Conservation (phyloP, 140 eudicot species). For the Flaveria floridana region DNA sequence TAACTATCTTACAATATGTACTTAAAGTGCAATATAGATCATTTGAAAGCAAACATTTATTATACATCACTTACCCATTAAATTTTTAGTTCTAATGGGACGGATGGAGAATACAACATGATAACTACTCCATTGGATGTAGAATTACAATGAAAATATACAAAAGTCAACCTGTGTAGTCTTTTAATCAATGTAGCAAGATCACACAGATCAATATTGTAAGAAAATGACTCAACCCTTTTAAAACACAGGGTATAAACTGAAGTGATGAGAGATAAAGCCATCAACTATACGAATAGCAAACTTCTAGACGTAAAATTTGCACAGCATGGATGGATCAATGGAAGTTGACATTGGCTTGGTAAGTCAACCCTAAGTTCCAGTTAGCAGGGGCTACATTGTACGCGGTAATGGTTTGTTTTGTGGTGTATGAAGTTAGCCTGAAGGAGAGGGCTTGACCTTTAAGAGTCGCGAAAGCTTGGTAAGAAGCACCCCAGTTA, state of each 20-base stretch:
- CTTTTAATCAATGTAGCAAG: not conserved
- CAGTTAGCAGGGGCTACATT: conserved; percentile 82
- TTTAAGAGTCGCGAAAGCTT: conserved; percentile 61
- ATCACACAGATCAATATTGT: not conserved
- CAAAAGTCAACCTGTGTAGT: not conserved
- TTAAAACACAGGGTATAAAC: not conserved
- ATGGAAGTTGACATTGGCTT: conserved; percentile 60
- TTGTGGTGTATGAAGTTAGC: conserved; percentile 59
- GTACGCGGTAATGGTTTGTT: conserved; percentile 56
- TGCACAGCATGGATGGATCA: conserved; percentile 20
- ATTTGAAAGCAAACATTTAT: not conserved
- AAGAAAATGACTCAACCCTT: conserved; percentile 9
- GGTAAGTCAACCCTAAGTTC: conserved; percentile 67
- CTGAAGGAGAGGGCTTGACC: conserved; percentile 79
- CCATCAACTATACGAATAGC: not conserved
- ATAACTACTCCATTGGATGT: not conserved
- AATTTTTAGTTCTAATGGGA: not conserved
- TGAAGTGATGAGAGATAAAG: not conserved
- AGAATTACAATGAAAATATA: not conserved
- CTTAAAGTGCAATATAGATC: too few species aligned
- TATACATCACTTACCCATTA: conserved; percentile 6
- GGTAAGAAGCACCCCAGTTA: conserved; percentile 94
- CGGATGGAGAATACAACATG: not conserved
- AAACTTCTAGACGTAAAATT: not conserved
- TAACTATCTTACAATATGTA: too few species aligned